Base-by-base conservation (phyloP, 2,329 filamentous ascomycete genomes). In the Nigrospora sphaerica region DNA sequence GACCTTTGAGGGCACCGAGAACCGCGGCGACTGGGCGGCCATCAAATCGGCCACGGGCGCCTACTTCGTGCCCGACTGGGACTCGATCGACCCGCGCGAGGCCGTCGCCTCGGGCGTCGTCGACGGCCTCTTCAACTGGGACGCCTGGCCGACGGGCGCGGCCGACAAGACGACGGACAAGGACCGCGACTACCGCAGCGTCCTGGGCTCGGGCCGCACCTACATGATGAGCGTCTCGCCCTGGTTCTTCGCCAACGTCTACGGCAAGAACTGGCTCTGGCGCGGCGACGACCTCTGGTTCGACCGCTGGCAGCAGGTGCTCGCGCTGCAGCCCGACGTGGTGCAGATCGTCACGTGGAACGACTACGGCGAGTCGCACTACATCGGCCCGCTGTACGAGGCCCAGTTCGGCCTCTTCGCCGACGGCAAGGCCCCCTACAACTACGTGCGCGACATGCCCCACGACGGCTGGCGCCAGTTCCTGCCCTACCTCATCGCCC, bases 311-410 rank as follows among this genome's bases (percentile, higher is more conserved):
- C 64, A 71, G 44, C 69, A 80, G 49, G 69, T 75, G 1, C 54
- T 78, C 18, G 62, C 70, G 1, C 48, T 80, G 0, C 56, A 69
- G 46, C 77, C 79, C 0, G 67, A 73, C 19, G 75, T 73, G 40
- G 70, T 81, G 33, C 34, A 57, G 45, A 54, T 41, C 4, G 36
- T 44, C 39, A 34, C 42, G 67, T 65, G 67, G 77, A 81, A 81
- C 52, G 78, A 82, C 55, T 81, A 71, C 49, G 78, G 78, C 32
- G 78, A 82, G 57, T 74, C 76, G 2, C 76, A 78, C 58, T 80
- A 81, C 56, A 75, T 80, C 51, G 60, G 59, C 28, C 39, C 39
- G 32, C 44, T 42, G 13, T 17, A 31, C 44, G 13, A 23, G 17
- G 17, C 17, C 4, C 32, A 34, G 40, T 42, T 33, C 17, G 17